Evolutionary conservation across 169 alveolate genomes (phyloP), one percentile per base, ranked within the genome.

Genomic region (Cryptosporidium parvum): DNA sequence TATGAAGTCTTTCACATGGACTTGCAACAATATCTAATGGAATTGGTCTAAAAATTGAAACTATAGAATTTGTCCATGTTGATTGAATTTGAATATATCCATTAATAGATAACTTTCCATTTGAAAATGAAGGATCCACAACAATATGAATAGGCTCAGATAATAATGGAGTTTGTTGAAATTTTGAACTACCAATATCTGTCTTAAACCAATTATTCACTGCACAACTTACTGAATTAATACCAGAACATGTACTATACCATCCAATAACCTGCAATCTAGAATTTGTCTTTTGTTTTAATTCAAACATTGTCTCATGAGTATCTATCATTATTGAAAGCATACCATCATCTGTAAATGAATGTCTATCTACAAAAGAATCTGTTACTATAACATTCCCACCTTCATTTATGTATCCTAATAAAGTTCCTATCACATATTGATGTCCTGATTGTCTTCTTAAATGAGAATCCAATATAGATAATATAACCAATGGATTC

Each of bases 201-300:
- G 94, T 95, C 86, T 95, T 96, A 86, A 96, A 96, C 98, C 98
- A 96, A 16, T 97, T 97, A 75, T 96, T 97, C 16, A 95, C 97
- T 29, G 98, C 98, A 87, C 97, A 95, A n/a, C 97, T 94, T 39
- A 95, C 93, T 85, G 95, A 97, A 1, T 96, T 94, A 92, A 96
- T 93, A 69, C 94, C 96, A n/a, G 96, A 92, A 29, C 98, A 97
- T 3, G 98, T 95, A 86, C 98, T 94, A 10, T 87, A 89, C 95
- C 97, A 96, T 33, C 97, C 98, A 56, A 96, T 96, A 9, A 95
- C 98, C 85, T 96, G 97, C 48, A 93, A 96, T 69, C 95, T 93
- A 9, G 97, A 96, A 75, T 94, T 95, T 21, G 94, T 92, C 84
- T 95, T 96, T 86, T 95, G 98, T 84, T 95, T 95, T 39, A 96